Evolutionary conservation across 345 rosid species (phyloP).

Genomic region (Viola odorata): DNA sequence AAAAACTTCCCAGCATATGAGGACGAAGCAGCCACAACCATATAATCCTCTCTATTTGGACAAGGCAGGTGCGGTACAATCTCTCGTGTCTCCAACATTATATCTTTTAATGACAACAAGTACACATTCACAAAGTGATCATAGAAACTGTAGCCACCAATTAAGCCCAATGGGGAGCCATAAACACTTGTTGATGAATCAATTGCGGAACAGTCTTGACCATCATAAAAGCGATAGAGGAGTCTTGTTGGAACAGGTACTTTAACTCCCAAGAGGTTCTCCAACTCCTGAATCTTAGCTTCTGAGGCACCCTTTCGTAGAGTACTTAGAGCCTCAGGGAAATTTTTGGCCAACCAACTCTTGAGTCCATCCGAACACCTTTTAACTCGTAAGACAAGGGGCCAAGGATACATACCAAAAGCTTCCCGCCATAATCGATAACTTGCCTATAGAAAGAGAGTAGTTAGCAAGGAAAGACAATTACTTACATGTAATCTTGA

Average conservation of each 20-base stretch:
- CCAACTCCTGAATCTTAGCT: slow-evolving; percentile 44
- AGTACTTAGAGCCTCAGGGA: slow-evolving; percentile 69
- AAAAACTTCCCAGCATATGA: slow-evolving; percentile 38
- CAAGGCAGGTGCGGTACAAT: slow-evolving; percentile 18
- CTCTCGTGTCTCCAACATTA: slow-evolving; percentile 41
- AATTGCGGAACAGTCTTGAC: slow-evolving; percentile 40
- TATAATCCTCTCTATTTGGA: slow-evolving; percentile 23
- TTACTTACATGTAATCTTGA: neutral
- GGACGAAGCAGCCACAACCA: slow-evolving; percentile 58
- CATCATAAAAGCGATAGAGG: slow-evolving; percentile 76
- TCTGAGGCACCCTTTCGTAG: slow-evolving; percentile 75
- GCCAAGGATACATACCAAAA: slow-evolving; percentile 77
- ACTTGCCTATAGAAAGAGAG: slow-evolving; percentile 32
- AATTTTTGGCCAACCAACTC: slow-evolving; percentile 53
- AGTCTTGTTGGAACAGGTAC: slow-evolving; percentile 74
- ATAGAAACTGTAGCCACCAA: slow-evolving; percentile 70
- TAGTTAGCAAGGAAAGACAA: neutral
- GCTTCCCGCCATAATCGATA: slow-evolving; percentile 69
- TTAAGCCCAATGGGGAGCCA: slow-evolving; percentile 43
- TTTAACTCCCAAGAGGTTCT: slow-evolving; percentile 46
- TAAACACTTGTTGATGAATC: neutral
- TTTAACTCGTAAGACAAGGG: slow-evolving; percentile 61
- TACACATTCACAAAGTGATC: slow-evolving; percentile 55
- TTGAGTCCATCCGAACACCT: slow-evolving; percentile 67
- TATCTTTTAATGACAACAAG: slow-evolving; percentile 46